A percentile compares a stretch with the other conserved stretches of the same genome.
Evolutionary conservation across 2,329 filamentous ascomycete genomes (phyloP).

Genomic region (Cladophialophora carrionii): DNA sequence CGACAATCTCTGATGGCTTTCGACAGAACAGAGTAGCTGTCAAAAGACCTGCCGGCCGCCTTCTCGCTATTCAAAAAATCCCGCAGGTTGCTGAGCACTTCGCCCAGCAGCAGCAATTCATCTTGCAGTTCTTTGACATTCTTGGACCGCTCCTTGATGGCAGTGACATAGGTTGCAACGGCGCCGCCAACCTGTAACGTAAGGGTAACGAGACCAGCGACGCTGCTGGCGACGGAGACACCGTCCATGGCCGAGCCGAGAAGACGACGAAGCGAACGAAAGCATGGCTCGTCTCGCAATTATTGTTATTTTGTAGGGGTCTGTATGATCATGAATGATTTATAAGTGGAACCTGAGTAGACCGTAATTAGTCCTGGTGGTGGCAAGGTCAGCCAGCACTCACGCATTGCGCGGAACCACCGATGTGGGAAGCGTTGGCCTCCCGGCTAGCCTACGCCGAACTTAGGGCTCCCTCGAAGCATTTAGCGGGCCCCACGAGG

Average conservation of each 20-base stretch:
- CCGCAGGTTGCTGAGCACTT: slow-evolving; percentile 33
- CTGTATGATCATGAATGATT: slow-evolving; percentile 1
- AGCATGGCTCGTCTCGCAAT: slow-evolving; percentile 5
- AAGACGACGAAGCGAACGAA: slow-evolving; percentile 8
- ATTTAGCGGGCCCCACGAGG: neutral
- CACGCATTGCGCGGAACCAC: neutral
- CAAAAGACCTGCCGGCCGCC: slow-evolving; percentile 26
- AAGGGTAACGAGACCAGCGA: slow-evolving; percentile 36
- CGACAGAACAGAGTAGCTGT: slow-evolving; percentile 32
- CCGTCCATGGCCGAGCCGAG: slow-evolving; percentile 26
- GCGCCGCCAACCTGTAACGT: slow-evolving; percentile 30
- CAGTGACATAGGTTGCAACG: slow-evolving; percentile 31
- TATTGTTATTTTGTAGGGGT: neutral
- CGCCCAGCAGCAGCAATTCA: slow-evolving; percentile 33
- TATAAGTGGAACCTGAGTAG: slow-evolving; percentile 20
- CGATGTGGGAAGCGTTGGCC: too few species aligned
- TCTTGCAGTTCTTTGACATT: slow-evolving; percentile 35
- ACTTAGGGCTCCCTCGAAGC: neutral
- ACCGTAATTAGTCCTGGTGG: slow-evolving; percentile 1
- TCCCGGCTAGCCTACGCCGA: neutral
- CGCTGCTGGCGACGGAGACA: slow-evolving; percentile 34
- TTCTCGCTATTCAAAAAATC: slow-evolving; percentile 33
- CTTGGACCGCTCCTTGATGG: slow-evolving; percentile 36
- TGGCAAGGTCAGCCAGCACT: slow-evolving; percentile 4
- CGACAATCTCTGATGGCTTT: slow-evolving; percentile 34